Conservation (phyloP, 176 grass and related monocot species). For the Phoenix dactylifera region DNA sequence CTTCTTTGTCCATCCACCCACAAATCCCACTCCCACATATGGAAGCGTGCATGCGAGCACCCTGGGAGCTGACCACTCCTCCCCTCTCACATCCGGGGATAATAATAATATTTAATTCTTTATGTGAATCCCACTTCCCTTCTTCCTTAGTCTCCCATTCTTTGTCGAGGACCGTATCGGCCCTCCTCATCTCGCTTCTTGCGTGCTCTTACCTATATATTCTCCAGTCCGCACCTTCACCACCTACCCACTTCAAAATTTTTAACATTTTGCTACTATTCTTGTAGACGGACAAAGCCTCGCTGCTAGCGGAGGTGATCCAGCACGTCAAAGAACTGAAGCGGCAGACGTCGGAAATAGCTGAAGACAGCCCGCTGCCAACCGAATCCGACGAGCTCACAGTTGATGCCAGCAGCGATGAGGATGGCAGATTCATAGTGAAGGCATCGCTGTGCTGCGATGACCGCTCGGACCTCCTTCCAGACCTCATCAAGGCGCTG, state of each 20-base stretch:
- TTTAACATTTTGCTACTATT: neutral
- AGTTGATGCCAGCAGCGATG: slow-evolving; percentile 70
- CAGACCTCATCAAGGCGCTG: slow-evolving; percentile 88
- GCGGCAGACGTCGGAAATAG: slow-evolving; percentile 80
- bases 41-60: slow-evolving; percentile 63
- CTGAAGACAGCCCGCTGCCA: slow-evolving; percentile 67
- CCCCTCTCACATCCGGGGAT: neutral
- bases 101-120: too few relatives aligned
- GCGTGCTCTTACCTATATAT: slow-evolving; percentile 2
- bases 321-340: slow-evolving; percentile 97
- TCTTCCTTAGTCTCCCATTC: neutral
- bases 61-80: neutral
- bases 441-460: slow-evolving; percentile 91
- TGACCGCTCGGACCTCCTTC: slow-evolving; percentile 85
- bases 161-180: neutral
- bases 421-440: slow-evolving; percentile 61
- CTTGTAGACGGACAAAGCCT: slow-evolving; percentile 88
- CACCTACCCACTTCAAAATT: slow-evolving; percentile 8
- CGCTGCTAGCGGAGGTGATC: slow-evolving; percentile 92
- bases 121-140: slow-evolving; percentile 14
- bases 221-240: slow-evolving; percentile 1
- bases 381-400: slow-evolving; percentile 92
- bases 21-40: slow-evolving; percentile 28
- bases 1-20: slow-evolving; percentile 14
- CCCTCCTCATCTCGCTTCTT: slow-evolving; percentile 10